Evolutionary conservation across 306 rosid species (phyloP), one percentile per base, ranked within the genome.

Genomic region (Cucurbita maxima): DNA sequence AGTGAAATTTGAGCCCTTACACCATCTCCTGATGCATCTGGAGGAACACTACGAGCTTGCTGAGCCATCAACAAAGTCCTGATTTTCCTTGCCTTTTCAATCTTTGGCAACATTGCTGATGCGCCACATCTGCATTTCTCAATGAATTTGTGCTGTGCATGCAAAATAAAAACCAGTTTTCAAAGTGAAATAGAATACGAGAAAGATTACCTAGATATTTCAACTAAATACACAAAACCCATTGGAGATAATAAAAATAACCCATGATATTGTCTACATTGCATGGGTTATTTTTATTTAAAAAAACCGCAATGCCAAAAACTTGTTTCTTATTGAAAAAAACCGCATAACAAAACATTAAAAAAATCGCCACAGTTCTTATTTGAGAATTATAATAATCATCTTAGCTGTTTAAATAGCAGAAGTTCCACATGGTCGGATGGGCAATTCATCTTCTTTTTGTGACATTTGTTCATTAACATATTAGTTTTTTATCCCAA

Each of bases 121-220:
- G 99, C 83, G 71, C 95, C 96, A 71, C 67, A 73, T 85, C 92
- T 91, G 87, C 92, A 89, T 84, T 94, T 94, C 55, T 94, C 99
- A 44, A 89, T 89, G 81, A 94, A 91, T 87, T 94, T 94, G 83
- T 94, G 99, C 99, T 94, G 77, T 12, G 55, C 58, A 57, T 74
- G 18, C 22, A 72, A 77, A 69, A 78, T 60, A 75, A 45, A 77
- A 82, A 73, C 64, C 9, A 80, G 66, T 76, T 73, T 74, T 71
- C 60, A 10, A 44, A 74, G 22, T 78, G 54, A 81, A 77, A 61
- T 76, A 60, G 70, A 69, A 76, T 57, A 73, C 76, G 73, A 63
- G 76, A 58, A 44, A 82, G 54, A 22, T 68, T 48, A 78, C 77
- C 51, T 68, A 78, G 62, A 52, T 53, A 34, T 20, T 72, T 72